Evolutionary conservation across 441 rosid species (phyloP), one percentile per base, ranked within the genome.

Genomic region (Erodium chrysanthum): DNA sequence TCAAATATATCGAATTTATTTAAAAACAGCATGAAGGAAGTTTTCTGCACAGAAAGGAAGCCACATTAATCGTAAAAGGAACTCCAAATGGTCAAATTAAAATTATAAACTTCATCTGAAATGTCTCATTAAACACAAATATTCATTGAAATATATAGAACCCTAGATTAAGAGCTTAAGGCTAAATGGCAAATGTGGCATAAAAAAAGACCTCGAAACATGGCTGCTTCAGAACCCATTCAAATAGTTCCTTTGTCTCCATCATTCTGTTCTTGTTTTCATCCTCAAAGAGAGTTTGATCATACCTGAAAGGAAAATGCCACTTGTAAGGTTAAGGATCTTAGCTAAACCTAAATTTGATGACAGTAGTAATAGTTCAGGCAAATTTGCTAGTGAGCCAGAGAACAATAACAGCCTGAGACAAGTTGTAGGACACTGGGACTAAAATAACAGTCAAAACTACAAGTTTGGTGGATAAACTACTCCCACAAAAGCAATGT

Each of bases 141-240:
- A 25, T 25, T 25, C 29, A 25, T 25, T 25, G 3, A 25, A n/a
- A 9, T n/a, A n/a, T n/a, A 48, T 48, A n/a, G 5, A 12, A 0
- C 15, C 17, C 15, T 48, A 9, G 4, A n/a, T n/a, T 48, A n/a
- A 48, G 0, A 48, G n/a, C 20, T 14, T 31, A 17, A 37, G 20
- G 17, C 40, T 20, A 17, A 17, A 31, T 40, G 54, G 37, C 37
- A 77, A 27, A 68, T 22, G 14, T 54, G 65, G 68, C 14, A 29
- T 0, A 6, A 50, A 70, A 62, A 44, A 94, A 25, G 29, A 25
- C 98, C 98, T 91, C 94, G 40, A 94, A 94, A 83, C 98, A 94
- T 20, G 97, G 96, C 75, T 94, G 97, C 86, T 89, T 94, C 73
- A 94, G 77, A 74, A 94, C 96, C 98, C 98, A 94, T 69, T 91